Evolutionary conservation across 2,329 filamentous ascomycete species (phyloP).

Genomic region (Didymella keratinophila): DNA sequence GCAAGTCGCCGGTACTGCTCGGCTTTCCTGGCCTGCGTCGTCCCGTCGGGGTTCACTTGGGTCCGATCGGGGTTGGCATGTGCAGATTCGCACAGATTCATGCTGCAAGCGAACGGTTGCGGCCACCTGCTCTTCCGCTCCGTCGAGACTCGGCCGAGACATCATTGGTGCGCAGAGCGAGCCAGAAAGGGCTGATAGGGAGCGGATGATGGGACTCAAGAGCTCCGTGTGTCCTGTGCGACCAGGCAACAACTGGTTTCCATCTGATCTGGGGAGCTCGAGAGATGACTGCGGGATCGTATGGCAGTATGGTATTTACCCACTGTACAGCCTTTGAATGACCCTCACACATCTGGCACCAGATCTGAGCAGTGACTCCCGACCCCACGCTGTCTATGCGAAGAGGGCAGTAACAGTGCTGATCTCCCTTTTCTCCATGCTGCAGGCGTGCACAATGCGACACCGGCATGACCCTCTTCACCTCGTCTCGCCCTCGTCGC

Average conservation of each 20-base stretch:
- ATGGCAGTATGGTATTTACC: neutral
- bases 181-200: constrained; percentile 2
- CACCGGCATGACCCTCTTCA: constrained; percentile 9
- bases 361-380: constrained; percentile 25
- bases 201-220: constrained; percentile 23
- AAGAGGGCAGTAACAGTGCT: constrained; percentile 25
- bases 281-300: constrained; percentile 8
- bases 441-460: constrained; percentile 15
- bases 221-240: constrained; percentile 17
- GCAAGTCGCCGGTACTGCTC: constrained; percentile 16
- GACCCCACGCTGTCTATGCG: constrained; percentile 28
- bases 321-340: constrained; percentile 10
- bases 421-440: constrained; percentile 27
- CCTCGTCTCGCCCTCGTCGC: constrained; percentile 6
- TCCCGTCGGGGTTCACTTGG: constrained; percentile 16
- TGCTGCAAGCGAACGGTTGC: constrained; percentile 14
- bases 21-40: constrained; percentile 13
- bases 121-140: constrained; percentile 25
- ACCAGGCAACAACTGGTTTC: constrained; percentile 8
- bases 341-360: constrained; percentile 14
- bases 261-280: constrained; percentile 10
- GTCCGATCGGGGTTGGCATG: constrained; percentile 15
- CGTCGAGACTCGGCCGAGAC: constrained; percentile 33
- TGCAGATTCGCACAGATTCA: constrained; percentile 7
- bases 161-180: constrained; percentile 11